Evolutionary conservation across 106 monocot species (phyloP), one percentile per base, ranked within the genome.

Genomic region (Dioscorea zingiberensis): DNA sequence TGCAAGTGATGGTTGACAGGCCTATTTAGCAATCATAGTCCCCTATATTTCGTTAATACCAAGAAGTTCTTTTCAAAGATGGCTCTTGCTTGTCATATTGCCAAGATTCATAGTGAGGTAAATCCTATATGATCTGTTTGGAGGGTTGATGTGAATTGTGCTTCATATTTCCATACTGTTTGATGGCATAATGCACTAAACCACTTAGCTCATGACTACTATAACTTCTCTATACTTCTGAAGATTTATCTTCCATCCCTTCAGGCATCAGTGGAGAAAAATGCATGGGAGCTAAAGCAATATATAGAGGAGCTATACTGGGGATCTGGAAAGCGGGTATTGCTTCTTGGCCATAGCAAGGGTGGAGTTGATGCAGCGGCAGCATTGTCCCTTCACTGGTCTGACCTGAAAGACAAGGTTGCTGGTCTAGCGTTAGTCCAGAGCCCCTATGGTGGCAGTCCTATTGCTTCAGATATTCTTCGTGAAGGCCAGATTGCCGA

Each of bases 301-400:
- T 98, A 89, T 60, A 89, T 98, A 53, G 93, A 98, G 69, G 98
- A 98, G 74, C 85, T 98, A 28, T 93, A 80, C 46, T 98, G 92
- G 92, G 98, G 98, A 1, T 81, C 98, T 21, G 71, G 70, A 64
- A 98, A 98, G 59, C 85, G 81, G 25, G 82, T 98, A 28, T 56
- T 98, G 70, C 77, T 98, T 66, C 82, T 93, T 63, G 98, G 98
- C 23, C 98, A 98, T 68, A 98, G 93, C 74, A 98, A 98, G 78
- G 98, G 98, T 4, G 98, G 98, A 27, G 86, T 98, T 44, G 98
- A 98, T 74, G 79, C 98, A 22, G 98, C 98, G n/a, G 98, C 98
- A 26, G 98, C 98, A 27, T 64, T 98, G 65, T 93, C 93, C 58
- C 71, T 93, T 27, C 89, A 98, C 67, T 93, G 98, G 98, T 45